A percentile compares a stretch with the other conserved stretches of the same genome.
phyloP scores from a whole-genome alignment of 177 flowering plant genomes.

The Vitis hybrid region DNA sequence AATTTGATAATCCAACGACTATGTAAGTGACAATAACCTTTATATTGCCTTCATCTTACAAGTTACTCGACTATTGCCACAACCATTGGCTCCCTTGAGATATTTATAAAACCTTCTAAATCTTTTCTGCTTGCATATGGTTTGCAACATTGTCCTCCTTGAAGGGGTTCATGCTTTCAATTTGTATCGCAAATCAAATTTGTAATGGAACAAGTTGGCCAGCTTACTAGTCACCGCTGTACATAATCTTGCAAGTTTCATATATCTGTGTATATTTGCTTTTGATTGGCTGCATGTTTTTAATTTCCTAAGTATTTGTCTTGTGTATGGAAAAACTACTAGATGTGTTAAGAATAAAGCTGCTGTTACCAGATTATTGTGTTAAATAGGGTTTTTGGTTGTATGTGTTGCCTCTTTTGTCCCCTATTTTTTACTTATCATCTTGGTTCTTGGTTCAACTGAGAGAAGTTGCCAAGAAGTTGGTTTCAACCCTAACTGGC shows the following conservation, averaged over 20 bases:
- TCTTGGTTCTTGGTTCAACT: no score
- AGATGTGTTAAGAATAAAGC: no score
- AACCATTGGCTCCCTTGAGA: background rate
- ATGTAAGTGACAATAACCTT: constrained; percentile 19
- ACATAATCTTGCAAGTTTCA: constrained; percentile 16
- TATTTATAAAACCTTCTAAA: constrained; percentile 12
- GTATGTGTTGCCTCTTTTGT: no score
- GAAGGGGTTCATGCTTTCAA: background rate
- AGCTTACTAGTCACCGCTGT: constrained; percentile 7
- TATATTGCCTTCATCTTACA: constrained; percentile 6
- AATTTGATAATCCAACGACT: constrained; percentile 5
- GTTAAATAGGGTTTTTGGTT: no score
- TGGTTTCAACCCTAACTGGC: no score
- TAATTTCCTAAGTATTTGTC: background rate
- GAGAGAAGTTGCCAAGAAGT: no score
- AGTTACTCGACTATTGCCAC: background rate
- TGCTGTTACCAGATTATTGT: no score
- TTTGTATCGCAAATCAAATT: constrained; percentile 7
- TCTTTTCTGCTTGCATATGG: constrained; percentile 10
- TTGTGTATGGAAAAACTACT: no score
- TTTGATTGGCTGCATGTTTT: background rate
- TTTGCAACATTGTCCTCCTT: constrained; percentile 4
- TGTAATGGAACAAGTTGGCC: constrained; percentile 2
- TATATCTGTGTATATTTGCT: constrained; percentile 7
- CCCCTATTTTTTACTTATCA: no score